Base-by-base conservation (phyloP, 768 basidiomycete species). In the Boletus sp. region DNA sequence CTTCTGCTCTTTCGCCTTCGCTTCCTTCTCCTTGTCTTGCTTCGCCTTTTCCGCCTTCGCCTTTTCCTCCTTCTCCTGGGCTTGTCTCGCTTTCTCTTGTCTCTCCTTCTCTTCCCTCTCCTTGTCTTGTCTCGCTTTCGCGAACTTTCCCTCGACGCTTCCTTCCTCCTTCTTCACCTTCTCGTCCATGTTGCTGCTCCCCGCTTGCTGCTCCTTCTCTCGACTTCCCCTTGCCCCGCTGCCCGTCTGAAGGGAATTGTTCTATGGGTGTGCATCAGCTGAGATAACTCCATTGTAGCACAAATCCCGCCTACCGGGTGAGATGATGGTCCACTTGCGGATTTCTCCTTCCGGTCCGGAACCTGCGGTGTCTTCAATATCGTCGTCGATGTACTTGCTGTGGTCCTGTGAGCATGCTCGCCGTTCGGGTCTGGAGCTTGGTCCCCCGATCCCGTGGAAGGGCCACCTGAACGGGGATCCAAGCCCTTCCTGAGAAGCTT, bases 401-500 rank as follows among this genome's bases (percentile, higher is more conserved):
- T 6, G 44, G 35, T 36, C 29, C 30, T n/a, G n/a, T 17, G 46
- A 14, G 18, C 1, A n/a, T 1, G 59, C 33, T 61, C 46, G 59
- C 41, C 42, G 0, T 44, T 54, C 60, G 57, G 55, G 54, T 24
- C 17, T 2, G 53, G 15, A 24, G 58, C 59, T 67, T 68, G 68
- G 10, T 1, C 54, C 58, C 51, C 63, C 58, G 53, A 45, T 35
- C 66, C 56, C 4, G 52, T 57, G 67, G 68, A 40, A 1, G 20
- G 14, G 18, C 61, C 65, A 61, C 39, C 33, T 17, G 57, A 48
- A 2, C 35, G 58, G 30, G 50, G 49, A 42, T n/a, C 39, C 62
- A 71, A 66, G 57, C 59, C 52, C 20, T 7, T 30, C 48, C 64
- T 66, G 65, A 78, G 71, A 49, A 69, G 62, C 37, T 66, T 67